Percentiles rank a stretch among this genome's conserved stretches.
Conservation (phyloP, 192 early-diverging fungal genomes). For the Linnemannia zychae region DNA sequence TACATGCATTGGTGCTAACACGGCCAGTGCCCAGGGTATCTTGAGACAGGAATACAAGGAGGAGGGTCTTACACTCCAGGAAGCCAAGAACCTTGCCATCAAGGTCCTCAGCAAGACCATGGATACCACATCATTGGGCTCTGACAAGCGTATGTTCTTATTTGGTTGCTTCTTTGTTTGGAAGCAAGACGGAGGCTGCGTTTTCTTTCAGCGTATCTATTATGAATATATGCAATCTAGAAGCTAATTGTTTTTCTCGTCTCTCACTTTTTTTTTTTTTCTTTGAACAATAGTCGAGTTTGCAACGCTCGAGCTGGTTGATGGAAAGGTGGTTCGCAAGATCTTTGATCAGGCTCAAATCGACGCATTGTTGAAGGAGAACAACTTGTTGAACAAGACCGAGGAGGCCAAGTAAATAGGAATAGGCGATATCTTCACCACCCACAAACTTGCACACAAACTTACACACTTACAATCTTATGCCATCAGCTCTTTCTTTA, state of each 20-base stretch:
- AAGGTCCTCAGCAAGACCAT: conserved; percentile 98
- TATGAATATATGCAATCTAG: not conserved
- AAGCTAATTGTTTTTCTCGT: not conserved
- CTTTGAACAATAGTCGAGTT: conserved; percentile 81
- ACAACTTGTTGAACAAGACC: conserved; percentile 65
- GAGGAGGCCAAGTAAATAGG: conserved; percentile 49
- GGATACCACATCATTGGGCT: conserved; percentile 91
- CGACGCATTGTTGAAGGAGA: conserved; percentile 85
- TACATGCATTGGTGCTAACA: conserved; percentile 97
- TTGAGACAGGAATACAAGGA: conserved; percentile 99
- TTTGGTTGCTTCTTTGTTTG: not conserved
- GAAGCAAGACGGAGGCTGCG: not conserved
- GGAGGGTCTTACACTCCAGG: conserved; percentile 78
- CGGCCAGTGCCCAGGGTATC: conserved; percentile 89
- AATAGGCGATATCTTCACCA: no score
- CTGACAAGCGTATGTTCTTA: conserved; percentile 85
- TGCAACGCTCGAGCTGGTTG: conserved; percentile 81
- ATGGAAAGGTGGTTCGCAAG: conserved; percentile 74
- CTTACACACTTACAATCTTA: no score
- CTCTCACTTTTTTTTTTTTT: conserved; percentile 2
- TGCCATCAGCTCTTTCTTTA: no score
- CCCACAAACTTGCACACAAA: no score
- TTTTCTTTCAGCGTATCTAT: not conserved
- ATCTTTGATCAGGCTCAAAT: conserved; percentile 82
- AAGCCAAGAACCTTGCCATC: conserved; percentile 92